Evolutionary conservation across 495 filamentous ascomycete species (phyloP).

Genomic region (Apodospora peruviana): DNA sequence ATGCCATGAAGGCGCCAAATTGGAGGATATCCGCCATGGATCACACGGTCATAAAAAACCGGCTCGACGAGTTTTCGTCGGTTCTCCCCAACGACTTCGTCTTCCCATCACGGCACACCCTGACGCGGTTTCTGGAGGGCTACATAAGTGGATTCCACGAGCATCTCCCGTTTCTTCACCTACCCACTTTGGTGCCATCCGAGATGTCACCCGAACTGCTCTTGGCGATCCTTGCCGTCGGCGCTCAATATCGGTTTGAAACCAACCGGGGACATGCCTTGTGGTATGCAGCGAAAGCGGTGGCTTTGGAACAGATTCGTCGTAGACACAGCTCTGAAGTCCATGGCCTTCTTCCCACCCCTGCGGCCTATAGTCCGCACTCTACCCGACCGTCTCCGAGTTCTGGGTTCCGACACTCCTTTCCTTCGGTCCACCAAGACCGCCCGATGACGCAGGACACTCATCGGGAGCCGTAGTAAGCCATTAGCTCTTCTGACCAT

Average conservation of each 20-base stretch:
- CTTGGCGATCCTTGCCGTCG: conserved; percentile 58
- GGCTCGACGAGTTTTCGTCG: conserved; percentile 59
- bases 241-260: conserved; percentile 67
- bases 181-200: conserved; percentile 54
- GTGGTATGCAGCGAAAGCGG: conserved; percentile 59
- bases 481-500: background rate
- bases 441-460: conserved; percentile 47
- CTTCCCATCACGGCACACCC: conserved; percentile 57
- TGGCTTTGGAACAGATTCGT: conserved; percentile 48
- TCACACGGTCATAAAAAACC: conserved; percentile 55
- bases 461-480: conserved; percentile 47
- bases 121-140: conserved; percentile 61
- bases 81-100: conserved; percentile 63
- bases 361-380: conserved; percentile 46
- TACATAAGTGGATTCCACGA: conserved; percentile 65
- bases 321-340: conserved; percentile 47
- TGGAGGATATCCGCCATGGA: conserved; percentile 62
- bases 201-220: conserved; percentile 53
- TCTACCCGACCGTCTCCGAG: conserved; percentile 47
- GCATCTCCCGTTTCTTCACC: conserved; percentile 63
- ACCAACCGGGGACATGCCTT: conserved; percentile 61
- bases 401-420: conserved; percentile 44
- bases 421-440: conserved; percentile 45
- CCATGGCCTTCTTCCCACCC: conserved; percentile 42
- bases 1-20: conserved; percentile 39